Evolutionary conservation across 73 alveolate species (phyloP).

Genomic region (Paramecium caudatum): DNA sequence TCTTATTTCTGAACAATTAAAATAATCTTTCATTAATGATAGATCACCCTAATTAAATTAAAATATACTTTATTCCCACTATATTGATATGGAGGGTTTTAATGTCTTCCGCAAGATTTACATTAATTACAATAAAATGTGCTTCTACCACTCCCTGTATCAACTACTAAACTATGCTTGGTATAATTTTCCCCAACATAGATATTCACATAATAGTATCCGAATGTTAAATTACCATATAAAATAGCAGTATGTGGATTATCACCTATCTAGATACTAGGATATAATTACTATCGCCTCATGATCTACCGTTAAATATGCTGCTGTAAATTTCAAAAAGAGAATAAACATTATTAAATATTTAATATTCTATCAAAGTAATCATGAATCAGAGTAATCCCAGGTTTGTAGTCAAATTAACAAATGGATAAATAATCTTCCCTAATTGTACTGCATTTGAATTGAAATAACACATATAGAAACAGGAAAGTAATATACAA

Average conservation of each 20-base stretch:
- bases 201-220: slow-evolving; percentile 57
- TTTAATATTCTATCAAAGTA: no score
- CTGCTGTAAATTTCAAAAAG: no score
- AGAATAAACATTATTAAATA: no score
- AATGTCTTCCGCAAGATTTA: slow-evolving; percentile 92
- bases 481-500: no score
- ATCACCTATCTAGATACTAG: slow-evolving; percentile 52
- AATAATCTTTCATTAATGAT: slow-evolving; percentile 63
- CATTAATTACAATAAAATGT: slow-evolving; percentile 94
- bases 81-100: slow-evolving; percentile 55
- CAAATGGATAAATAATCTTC: no score
- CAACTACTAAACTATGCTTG: slow-evolving; percentile 83
- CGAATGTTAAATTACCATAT: slow-evolving; percentile 48
- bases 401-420: no score
- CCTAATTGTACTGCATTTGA: no score
- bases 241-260: slow-evolving; percentile 1
- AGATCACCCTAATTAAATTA: slow-evolving; percentile 51
- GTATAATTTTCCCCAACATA: background rate
- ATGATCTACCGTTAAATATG: no score
- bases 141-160: slow-evolving; percentile 96
- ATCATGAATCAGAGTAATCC: no score
- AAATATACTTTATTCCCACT: background rate
- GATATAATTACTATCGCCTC: no score
- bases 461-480: no score
- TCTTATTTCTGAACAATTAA: slow-evolving; percentile 77